A percentile compares a stretch with the other conserved stretches of the same genome.
Evolutionary conservation across 257 asterid species (phyloP).

Genomic region (Solanum sitiens): DNA sequence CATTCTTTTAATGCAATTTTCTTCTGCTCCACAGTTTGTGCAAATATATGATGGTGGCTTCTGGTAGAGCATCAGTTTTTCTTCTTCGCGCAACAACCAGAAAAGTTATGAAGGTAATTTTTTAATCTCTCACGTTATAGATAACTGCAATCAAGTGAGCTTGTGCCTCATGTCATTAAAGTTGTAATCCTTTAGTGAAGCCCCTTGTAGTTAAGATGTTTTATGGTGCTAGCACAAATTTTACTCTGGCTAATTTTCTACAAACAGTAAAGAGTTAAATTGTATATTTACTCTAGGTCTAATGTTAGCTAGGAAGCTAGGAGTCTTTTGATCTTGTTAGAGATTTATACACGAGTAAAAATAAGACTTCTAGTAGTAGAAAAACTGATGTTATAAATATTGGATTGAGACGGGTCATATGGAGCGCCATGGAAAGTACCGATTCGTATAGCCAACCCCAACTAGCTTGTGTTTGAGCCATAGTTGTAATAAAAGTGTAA

Average conservation of each 20-base stretch:
- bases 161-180: conserved; percentile 6
- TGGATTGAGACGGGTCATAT: not conserved
- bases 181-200: conserved; percentile 6
- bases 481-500: not conserved
- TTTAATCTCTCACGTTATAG: not conserved
- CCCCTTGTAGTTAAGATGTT: not conserved
- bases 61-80: conserved; percentile 80
- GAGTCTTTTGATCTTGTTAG: not conserved
- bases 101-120: not conserved
- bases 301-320: too few relatives aligned
- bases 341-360: not conserved
- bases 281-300: not conserved
- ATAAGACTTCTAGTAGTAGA: not conserved
- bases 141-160: conserved; percentile 3
- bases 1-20: not conserved
- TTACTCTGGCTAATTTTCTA: not conserved
- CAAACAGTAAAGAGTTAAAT: not conserved
- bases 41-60: conserved; percentile 88
- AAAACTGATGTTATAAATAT: not conserved
- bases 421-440: not conserved
- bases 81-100: conserved; percentile 36
- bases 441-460: not conserved
- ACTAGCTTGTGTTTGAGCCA: not conserved
- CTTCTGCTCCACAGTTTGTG: conserved; percentile 44
- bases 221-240: not conserved